Percentiles rank a stretch among this genome's conserved stretches.
Conservation (phyloP, 2,329 filamentous ascomycete genomes). For the Fusarium verrucosum region DNA sequence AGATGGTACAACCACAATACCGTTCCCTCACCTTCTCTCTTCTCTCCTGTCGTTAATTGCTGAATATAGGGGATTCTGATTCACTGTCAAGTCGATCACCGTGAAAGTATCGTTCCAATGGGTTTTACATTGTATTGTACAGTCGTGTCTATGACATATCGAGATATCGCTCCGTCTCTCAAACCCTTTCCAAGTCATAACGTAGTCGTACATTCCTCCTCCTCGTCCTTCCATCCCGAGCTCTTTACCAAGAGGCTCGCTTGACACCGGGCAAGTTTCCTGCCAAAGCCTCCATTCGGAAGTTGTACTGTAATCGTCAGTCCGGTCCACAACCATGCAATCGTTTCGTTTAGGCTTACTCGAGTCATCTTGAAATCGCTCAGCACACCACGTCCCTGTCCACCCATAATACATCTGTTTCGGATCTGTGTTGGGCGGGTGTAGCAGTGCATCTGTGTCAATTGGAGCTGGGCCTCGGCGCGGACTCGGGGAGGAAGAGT, state of each 20-base stretch:
- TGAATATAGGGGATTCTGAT: too few relatives aligned
- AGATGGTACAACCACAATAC: background rate
- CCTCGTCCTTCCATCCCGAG: background rate
- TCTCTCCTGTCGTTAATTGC: background rate
- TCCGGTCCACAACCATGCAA: background rate
- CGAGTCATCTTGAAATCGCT: slow-evolving; percentile 91
- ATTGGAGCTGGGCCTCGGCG: slow-evolving; percentile 90
- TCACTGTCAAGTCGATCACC: background rate
- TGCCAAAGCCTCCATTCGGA: slow-evolving; percentile 86
- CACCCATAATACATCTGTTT: slow-evolving; percentile 91
- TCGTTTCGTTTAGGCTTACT: slow-evolving; percentile 66
- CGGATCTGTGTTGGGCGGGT: slow-evolving; percentile 92
- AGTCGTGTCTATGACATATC: slow-evolving; percentile 31
- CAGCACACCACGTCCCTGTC: slow-evolving; percentile 89
- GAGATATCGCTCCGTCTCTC: background rate
- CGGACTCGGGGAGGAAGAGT: slow-evolving; percentile 82
- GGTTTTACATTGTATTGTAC: slow-evolving; percentile 40
- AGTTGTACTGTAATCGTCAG: slow-evolving; percentile 78
- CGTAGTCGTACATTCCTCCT: slow-evolving; percentile 39
- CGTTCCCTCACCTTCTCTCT: background rate
- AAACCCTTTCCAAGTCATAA: slow-evolving; percentile 2
- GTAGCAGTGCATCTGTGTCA: slow-evolving; percentile 96
- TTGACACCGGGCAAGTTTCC: slow-evolving; percentile 90
- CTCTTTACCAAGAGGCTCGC: slow-evolving; percentile 90
- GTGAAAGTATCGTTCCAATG: background rate